Percentiles rank a stretch among this genome's conserved stretches.
These are phyloP conservation scores for Carex cristatella DNA, from an alignment of 176 grass and related monocot species.

Conservation along the genomic window DNA sequence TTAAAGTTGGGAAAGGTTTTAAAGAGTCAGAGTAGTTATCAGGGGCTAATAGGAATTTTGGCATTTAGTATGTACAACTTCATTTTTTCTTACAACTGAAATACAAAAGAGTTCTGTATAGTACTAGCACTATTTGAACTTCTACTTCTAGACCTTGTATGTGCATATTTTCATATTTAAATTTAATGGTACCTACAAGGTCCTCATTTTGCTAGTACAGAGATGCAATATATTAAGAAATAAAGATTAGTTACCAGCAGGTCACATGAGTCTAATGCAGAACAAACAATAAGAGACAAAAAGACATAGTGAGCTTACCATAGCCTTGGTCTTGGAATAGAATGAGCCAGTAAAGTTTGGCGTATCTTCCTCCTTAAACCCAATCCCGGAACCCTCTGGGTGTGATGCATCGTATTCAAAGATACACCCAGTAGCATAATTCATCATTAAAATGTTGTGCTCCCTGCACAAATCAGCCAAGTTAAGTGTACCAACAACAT, in stretches of 20 bases:
- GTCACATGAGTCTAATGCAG: not conserved
- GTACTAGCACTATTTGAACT: not conserved
- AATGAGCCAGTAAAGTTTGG: constrained; percentile 72
- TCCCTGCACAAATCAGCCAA: constrained; percentile 63
- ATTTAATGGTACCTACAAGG: not conserved
- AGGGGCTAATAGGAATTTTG: not conserved
- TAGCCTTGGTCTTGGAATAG: constrained; percentile 82
- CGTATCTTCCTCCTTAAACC: constrained; percentile 72
- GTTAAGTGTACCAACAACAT: constrained; percentile 68
- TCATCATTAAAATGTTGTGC: constrained; percentile 61
- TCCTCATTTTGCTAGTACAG: not conserved
- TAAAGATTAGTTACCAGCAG: not conserved
- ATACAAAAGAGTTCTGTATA: not conserved
- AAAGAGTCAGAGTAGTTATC: not conserved
- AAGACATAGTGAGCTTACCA: constrained; percentile 36
- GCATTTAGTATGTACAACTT: not conserved
- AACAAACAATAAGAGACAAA: not conserved
- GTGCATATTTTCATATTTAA: not conserved
- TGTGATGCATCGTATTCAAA: constrained; percentile 68
- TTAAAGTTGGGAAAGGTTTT: not conserved
- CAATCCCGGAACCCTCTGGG: constrained; percentile 63
- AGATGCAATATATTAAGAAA: not conserved
- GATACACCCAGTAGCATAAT: constrained; percentile 80
- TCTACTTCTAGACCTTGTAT: not conserved
- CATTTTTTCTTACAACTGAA: not conserved